Conservation (phyloP, 2,329 filamentous ascomycete genomes). For the Botryotinia globosa region DNA sequence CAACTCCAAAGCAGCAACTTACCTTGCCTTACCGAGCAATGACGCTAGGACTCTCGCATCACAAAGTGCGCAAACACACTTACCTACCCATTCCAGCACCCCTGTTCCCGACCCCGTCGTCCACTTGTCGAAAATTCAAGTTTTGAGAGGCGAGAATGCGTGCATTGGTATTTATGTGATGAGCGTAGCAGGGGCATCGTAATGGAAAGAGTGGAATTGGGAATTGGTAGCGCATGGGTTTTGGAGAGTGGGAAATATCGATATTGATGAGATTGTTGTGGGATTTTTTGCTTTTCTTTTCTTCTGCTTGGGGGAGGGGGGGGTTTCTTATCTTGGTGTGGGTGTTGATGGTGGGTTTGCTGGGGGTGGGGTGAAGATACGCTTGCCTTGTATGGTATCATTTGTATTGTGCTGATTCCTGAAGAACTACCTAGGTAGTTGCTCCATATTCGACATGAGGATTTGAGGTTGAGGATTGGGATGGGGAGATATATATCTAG, state of each 20-base stretch:
- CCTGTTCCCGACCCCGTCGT: background rate
- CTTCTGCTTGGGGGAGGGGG: too few relatives aligned
- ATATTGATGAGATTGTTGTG: constrained; percentile 1
- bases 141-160: background rate
- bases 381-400: background rate
- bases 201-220: background rate
- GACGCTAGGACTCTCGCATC: background rate
- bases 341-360: background rate
- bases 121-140: background rate
- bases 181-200: background rate
- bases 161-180: background rate
- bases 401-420: background rate
- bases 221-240: background rate
- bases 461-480: background rate
- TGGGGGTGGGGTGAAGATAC: background rate
- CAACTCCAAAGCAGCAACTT: background rate
- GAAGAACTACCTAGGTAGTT: too few relatives aligned
- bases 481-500: background rate
- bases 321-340: background rate
- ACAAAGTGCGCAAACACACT: background rate
- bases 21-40: too few relatives aligned
- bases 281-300: background rate
- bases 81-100: background rate
- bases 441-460: background rate
- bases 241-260: background rate